Base-by-base conservation (phyloP, 2,329 filamentous ascomycete genomes). In the Pseudocercospora cruenta region DNA sequence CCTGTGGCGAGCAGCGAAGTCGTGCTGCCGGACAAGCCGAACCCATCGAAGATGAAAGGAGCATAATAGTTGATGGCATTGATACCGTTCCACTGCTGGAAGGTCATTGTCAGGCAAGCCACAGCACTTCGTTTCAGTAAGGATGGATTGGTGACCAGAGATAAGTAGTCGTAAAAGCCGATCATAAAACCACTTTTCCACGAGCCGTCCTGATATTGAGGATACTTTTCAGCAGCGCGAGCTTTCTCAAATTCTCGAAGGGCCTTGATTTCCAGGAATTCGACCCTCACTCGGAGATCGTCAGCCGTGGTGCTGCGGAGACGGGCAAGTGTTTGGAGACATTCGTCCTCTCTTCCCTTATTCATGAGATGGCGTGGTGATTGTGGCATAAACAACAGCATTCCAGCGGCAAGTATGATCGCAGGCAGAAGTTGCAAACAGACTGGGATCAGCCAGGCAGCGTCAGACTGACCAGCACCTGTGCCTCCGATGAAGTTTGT, bases 201-300 rank as follows among this genome's bases (percentile, higher is more conserved):
- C 58, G 60, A 22, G 24, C 22, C 16, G 45, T 47, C 60, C 12
- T 63, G 1, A 81, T 78, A 80, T 45, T 90, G 82, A 0, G 91
- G 91, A 77, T 91, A 92, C 22, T 88, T 83, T 67, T 90, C 88
- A 0, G 85, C 85, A 12, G 90, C 82, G 1, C 86, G 87, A 49
- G 87, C 86, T 79, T 93, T 91, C 78, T 94, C 91, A 70, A 94
- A 94, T 22, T 91, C 77, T 0, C 87, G 88, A 76, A 92, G 89
- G 0, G 91, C 90, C 77, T 92, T 91, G 79, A 94, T 94, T 75
- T 94, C 91, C 19, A 92, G 84, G 74, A 90, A 93, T 73, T 94
- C 91, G 1, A 92, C 82, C 68, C 90, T 85, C 36, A 94, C 85
- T 0, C 91, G 83, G 65, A 91, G 87, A 73, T 92, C 84, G 68